Percentiles rank a stretch among this genome's conserved stretches.
Evolutionary conservation across 495 filamentous ascomycete genomes (phyloP).

Genomic region (Podospora didyma): DNA sequence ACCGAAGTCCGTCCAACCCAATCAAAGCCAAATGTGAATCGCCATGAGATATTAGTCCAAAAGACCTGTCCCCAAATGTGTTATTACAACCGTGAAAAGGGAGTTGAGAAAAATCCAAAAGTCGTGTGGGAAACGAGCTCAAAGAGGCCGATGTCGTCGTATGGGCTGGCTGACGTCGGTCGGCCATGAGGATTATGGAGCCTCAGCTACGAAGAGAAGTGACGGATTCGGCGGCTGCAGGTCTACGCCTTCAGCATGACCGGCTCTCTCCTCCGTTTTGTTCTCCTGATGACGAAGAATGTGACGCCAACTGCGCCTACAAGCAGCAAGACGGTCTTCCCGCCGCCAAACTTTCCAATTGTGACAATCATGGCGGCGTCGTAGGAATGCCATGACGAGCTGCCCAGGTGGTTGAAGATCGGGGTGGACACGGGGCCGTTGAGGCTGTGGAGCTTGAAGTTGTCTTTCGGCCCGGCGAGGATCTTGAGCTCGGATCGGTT

Average conservation of each 20-base stretch:
- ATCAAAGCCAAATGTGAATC: too few species aligned
- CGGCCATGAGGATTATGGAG: too few species aligned
- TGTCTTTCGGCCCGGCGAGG: conserved; percentile 28
- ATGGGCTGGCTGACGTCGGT: too few species aligned
- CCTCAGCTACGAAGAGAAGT: too few species aligned
- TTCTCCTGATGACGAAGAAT: conserved; percentile 11
- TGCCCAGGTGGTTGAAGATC: conserved; percentile 42
- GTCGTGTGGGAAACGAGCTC: too few species aligned
- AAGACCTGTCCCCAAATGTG: too few species aligned
- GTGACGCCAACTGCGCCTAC: background rate
- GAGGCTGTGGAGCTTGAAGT: conserved; percentile 34
- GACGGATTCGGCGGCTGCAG: too few species aligned
- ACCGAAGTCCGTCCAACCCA: too few species aligned
- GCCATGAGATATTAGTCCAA: too few species aligned
- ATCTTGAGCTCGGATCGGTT: conserved; percentile 33
- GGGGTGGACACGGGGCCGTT: conserved; percentile 42
- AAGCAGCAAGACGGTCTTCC: conserved; percentile 8
- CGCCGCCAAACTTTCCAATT: conserved; percentile 16
- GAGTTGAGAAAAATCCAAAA: too few species aligned
- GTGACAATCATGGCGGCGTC: conserved; percentile 33
- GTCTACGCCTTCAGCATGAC: background rate
- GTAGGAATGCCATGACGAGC: conserved; percentile 43
- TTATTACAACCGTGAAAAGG: too few species aligned
- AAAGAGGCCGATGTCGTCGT: too few species aligned
- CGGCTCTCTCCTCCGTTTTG: conserved; percentile 8